Evolutionary conservation across 2,329 filamentous ascomycete genomes (phyloP), one percentile per base, ranked within the genome.

Genomic region (Geosmithia putterillii): DNA sequence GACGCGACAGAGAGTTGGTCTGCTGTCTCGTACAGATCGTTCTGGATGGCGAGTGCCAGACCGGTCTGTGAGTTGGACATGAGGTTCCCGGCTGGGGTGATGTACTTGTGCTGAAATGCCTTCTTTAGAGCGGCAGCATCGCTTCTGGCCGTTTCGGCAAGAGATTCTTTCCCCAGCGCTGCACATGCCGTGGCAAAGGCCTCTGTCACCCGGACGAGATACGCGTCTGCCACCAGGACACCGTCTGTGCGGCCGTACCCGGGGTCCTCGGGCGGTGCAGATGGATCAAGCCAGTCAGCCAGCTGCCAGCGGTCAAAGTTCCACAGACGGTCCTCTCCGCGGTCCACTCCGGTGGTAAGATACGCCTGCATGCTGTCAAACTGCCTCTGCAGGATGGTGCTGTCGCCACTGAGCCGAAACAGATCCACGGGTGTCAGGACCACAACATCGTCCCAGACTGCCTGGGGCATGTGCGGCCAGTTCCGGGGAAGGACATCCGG

Each of bases 241-340:
- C 58, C 53, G 34, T 64, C 55, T 0, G 69, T 71, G 0, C 58
- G 61, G 0, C 64, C 65, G 15, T 52, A 52, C 3, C 56, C 61
- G 0, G 69, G 60, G 8, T 61, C 50, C 1, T 65, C 56, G 0
- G 62, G 56, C 0, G 69, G 67, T 1, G 69, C 60, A 3, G 58
- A 57, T 0, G 70, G 70, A 43, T 71, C 69, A 2, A 73, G 59
- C 69, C 69, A 73, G 47, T 73, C 70, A 23, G 66, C 59, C 32
- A 60, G 61, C 45, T 71, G 67, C 38, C 55, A 57, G 9, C 46
- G 45, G 21, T 48, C 51, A 4, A 54, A 55, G 38, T 61, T 51
- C 69, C 69, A 72, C 0, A 72, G 54, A 2, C 62, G 59, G 7
- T 53, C 57, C 0, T 43, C 43, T 40, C 51, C 59, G n/a, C 56